A percentile compares a stretch with the other conserved stretches of the same genome.
Conservation (phyloP, 495 filamentous ascomycete species). For the Evansstolkia leycettana region DNA sequence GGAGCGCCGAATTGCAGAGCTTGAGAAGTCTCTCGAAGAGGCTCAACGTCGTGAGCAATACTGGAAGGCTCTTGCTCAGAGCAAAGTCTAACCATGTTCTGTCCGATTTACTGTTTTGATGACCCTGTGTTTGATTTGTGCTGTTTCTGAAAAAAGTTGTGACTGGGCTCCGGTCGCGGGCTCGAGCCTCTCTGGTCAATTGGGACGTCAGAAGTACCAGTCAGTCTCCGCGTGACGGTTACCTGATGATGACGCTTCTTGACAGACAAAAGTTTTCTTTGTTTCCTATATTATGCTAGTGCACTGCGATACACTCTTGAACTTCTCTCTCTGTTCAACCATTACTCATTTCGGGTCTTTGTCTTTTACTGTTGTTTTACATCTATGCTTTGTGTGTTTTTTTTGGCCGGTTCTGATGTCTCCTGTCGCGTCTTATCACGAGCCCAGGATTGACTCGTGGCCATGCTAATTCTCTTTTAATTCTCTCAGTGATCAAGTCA, state of each 20-base stretch:
- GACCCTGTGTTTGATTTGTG: slow-evolving; percentile 4
- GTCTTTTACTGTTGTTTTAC: slow-evolving; percentile 1
- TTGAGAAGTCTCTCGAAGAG: slow-evolving; percentile 30
- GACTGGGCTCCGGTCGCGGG: slow-evolving; percentile 18
- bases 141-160: slow-evolving; percentile 6
- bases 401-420: slow-evolving; percentile 44
- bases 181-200: slow-evolving; percentile 19
- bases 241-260: slow-evolving; percentile 12
- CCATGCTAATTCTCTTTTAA: slow-evolving; percentile 16
- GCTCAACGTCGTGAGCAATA: slow-evolving; percentile 44
- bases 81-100: slow-evolving; percentile 17
- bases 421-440: slow-evolving; percentile 17
- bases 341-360: no score
- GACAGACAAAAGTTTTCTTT: slow-evolving; percentile 17
- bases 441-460: slow-evolving; percentile 42
- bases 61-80: slow-evolving; percentile 44
- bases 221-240: slow-evolving; percentile 15
- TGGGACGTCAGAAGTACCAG: slow-evolving; percentile 16
- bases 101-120: slow-evolving; percentile 7
- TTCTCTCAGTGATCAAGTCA: neutral
- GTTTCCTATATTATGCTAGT: slow-evolving; percentile 4
- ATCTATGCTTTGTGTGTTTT: slow-evolving; percentile 9
- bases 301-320: no score
- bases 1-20: slow-evolving; percentile 36
- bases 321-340: no score